These are phyloP conservation scores for Ceratobasidium sp. DNA, from an alignment of 1,284 basidiomycete species.

Conservation along the genomic window DNA sequence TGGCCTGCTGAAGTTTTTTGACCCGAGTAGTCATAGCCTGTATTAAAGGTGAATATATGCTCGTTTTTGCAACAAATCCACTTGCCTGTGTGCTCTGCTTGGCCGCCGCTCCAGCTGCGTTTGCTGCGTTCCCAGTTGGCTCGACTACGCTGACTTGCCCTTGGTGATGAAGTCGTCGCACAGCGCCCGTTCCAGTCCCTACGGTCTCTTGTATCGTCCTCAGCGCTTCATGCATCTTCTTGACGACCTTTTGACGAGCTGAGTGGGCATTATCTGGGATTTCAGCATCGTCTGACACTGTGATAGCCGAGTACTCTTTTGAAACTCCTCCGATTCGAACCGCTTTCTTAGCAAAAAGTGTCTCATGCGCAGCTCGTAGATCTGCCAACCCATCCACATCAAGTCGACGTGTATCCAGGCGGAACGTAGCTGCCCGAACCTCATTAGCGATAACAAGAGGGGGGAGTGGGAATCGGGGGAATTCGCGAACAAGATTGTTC, in stretches of 20 bases:
- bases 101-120: conserved; percentile 40
- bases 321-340: neutral
- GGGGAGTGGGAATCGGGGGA: neutral
- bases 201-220: conserved; percentile 14
- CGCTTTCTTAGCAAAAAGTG: neutral
- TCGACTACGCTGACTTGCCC: conserved; percentile 1
- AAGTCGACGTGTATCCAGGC: neutral
- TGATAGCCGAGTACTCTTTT: neutral
- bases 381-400: neutral
- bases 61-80: neutral
- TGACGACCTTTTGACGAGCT: conserved; percentile 7
- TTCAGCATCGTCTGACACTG: conserved; percentile 46
- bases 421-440: conserved; percentile 29
- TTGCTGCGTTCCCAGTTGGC: conserved; percentile 39
- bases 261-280: neutral
- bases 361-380: conserved; percentile 2
- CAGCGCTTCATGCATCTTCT: conserved; percentile 30
- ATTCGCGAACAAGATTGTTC: neutral
- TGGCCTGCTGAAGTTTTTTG: neutral
- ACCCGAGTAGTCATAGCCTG: neutral
- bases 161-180: conserved; percentile 7
- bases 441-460: neutral
- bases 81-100: neutral
- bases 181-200: neutral
- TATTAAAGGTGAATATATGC: neutral